phyloP scores from a whole-genome alignment of 192 early-diverging fungal species.

The Pecoramyces ruminantium region DNA sequence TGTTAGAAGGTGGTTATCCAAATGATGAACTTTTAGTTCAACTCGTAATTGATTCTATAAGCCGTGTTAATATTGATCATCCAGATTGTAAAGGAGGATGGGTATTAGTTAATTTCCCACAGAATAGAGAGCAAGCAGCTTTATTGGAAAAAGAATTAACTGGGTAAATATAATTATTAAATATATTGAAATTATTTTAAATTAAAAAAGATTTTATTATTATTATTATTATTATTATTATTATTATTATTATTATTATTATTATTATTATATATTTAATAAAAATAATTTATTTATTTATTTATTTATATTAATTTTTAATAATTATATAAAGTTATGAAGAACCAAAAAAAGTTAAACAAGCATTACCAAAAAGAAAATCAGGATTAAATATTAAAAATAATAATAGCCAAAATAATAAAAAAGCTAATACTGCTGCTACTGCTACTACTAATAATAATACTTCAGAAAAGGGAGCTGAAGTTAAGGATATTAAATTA shows the following conservation, averaged over 20 bases:
- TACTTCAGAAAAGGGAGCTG: constrained; percentile 10
- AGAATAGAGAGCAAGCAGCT: constrained; percentile 26
- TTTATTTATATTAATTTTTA: no score
- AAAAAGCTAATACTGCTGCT: constrained; percentile 21
- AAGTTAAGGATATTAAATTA: constrained; percentile 1
- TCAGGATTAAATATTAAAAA: constrained; percentile 10
- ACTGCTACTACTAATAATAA: constrained; percentile 3
- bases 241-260: no score
- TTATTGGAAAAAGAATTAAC: constrained; percentile 36
- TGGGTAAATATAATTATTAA: no score
- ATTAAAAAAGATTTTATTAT: no score
- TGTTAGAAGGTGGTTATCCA: constrained; percentile 23
- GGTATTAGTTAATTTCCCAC: constrained; percentile 34
- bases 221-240: no score
- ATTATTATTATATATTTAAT: no score
- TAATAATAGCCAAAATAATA: neutral
- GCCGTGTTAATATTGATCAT: constrained; percentile 2
- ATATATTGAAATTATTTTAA: no score
- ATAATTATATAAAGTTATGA: constrained; percentile 21
- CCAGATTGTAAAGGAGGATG: constrained; percentile 15
- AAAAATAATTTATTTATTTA: no score
- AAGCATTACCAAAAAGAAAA: constrained; percentile 27
- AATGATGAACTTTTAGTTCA: constrained; percentile 27
- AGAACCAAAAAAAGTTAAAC: constrained; percentile 40
- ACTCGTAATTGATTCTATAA: constrained; percentile 28